Percentiles rank a stretch among this genome's conserved stretches.
These are phyloP conservation scores for Aphanocladium album DNA, from an alignment of 2,329 filamentous ascomycete species.

Conservation along the genomic window DNA sequence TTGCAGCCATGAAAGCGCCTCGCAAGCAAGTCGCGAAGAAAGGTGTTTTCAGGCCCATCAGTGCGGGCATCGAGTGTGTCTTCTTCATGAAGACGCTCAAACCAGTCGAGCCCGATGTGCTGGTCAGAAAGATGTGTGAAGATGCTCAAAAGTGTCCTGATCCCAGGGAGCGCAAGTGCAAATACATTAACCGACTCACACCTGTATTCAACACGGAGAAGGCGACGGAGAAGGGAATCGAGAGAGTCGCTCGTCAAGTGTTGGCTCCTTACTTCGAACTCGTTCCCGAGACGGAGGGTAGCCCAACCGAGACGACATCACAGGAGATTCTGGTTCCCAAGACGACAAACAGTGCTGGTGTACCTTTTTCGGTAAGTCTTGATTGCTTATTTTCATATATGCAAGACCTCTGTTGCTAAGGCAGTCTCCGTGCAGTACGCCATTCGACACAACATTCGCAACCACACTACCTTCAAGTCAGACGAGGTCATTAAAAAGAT, in stretches of 20 bases:
- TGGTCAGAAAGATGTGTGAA: conserved; percentile 51
- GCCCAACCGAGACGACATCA: conserved; percentile 9
- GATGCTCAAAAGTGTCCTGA: conserved; percentile 44
- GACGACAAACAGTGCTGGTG: conserved; percentile 14
- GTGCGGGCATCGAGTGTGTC: conserved; percentile 55
- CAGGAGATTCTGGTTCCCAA: conserved; percentile 7
- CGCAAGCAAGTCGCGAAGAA: conserved; percentile 37
- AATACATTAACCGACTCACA: conserved; percentile 55
- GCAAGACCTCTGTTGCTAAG: background rate
- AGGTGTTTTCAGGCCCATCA: conserved; percentile 47
- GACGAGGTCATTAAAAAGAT: conserved; percentile 66
- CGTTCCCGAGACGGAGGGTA: conserved; percentile 13
- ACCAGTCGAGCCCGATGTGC: conserved; percentile 51
- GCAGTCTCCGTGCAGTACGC: conserved; percentile 57
- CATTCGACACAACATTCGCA: conserved; percentile 74
- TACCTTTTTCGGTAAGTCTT: conserved; percentile 38
- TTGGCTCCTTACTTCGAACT: conserved; percentile 59
- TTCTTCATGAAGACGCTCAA: conserved; percentile 55
- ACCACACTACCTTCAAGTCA: conserved; percentile 64
- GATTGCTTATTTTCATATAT: conserved; percentile 7
- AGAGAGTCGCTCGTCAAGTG: conserved; percentile 58
- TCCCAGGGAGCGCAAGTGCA: conserved; percentile 40
- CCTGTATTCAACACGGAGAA: conserved; percentile 52
- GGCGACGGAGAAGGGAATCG: conserved; percentile 63
- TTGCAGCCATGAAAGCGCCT: conserved; percentile 54